A percentile compares a stretch with the other conserved stretches of the same genome.
These are phyloP conservation scores for Earliella scabrosa DNA, from an alignment of 1,284 basidiomycete genomes.

Conservation along the genomic window DNA sequence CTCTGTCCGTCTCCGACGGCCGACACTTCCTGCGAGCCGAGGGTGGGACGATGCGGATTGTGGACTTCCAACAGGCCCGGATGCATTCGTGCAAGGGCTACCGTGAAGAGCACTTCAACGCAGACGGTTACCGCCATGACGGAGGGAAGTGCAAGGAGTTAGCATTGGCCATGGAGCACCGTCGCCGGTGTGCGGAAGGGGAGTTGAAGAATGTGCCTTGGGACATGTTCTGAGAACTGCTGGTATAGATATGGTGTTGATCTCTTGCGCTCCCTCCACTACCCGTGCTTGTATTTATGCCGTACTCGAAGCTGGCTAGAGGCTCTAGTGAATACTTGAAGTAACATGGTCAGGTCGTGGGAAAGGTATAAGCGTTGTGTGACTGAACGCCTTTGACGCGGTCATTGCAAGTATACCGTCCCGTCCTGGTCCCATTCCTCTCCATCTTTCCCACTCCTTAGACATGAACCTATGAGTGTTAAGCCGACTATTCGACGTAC, in stretches of 20 bases:
- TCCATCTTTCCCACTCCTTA: no score
- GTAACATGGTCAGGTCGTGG: no score
- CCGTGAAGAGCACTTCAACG: background rate
- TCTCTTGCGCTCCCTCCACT: no score
- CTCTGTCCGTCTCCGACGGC: constrained; percentile 32
- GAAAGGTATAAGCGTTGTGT: no score
- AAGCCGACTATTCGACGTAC: no score
- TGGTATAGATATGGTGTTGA: background rate
- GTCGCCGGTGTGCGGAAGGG: background rate
- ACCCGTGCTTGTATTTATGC: no score
- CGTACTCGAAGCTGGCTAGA: no score
- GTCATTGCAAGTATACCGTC: no score
- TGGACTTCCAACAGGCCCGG: constrained; percentile 36
- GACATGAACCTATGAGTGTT: no score
- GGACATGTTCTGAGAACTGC: background rate
- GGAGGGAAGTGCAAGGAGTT: constrained; percentile 7
- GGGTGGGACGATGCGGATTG: constrained; percentile 36
- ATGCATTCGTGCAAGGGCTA: constrained; percentile 8
- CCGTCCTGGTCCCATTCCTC: no score
- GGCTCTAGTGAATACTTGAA: no score
- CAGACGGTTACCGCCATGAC: background rate
- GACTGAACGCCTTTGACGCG: no score
- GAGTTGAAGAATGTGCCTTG: constrained; percentile 1
- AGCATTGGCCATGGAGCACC: constrained; percentile 3
- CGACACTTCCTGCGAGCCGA: constrained; percentile 36